These are phyloP conservation scores for Leucocoprinus leucothites DNA, from an alignment of 768 basidiomycete species.

Conservation along the genomic window DNA sequence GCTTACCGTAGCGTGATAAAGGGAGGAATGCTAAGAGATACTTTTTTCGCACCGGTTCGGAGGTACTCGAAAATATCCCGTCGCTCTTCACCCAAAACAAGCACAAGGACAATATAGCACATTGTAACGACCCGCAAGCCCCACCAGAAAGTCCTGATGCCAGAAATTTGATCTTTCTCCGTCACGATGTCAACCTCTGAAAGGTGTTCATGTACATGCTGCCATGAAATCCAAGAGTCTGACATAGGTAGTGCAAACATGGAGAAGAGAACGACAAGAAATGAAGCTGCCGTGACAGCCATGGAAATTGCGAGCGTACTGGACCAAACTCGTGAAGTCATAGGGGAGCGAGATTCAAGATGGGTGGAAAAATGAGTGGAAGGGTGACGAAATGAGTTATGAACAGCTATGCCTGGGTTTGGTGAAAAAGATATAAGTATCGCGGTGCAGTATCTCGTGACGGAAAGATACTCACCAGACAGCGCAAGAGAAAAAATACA, in stretches of 20 bases:
- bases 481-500: constrained; percentile 38
- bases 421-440: background rate
- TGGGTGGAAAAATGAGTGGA: constrained; percentile 27
- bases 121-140: constrained; percentile 34
- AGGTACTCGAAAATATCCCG: constrained; percentile 36
- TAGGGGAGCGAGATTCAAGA: constrained; percentile 37
- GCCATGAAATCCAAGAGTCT: constrained; percentile 45
- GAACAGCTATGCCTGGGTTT: constrained; percentile 30
- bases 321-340: constrained; percentile 47
- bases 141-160: constrained; percentile 37
- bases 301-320: constrained; percentile 52
- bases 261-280: constrained; percentile 36
- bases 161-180: constrained; percentile 21
- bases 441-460: background rate
- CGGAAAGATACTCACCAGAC: constrained; percentile 27
- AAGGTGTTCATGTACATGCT: constrained; percentile 40
- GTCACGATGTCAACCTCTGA: constrained; percentile 30
- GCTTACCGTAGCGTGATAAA: constrained; percentile 5
- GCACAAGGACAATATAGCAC: constrained; percentile 32
- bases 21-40: background rate
- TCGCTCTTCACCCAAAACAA: constrained; percentile 36
- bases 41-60: background rate
- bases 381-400: constrained; percentile 25
- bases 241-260: constrained; percentile 29
- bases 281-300: constrained; percentile 38